Base-by-base conservation (phyloP, 306 rosid species). In the Argentina anserina region DNA sequence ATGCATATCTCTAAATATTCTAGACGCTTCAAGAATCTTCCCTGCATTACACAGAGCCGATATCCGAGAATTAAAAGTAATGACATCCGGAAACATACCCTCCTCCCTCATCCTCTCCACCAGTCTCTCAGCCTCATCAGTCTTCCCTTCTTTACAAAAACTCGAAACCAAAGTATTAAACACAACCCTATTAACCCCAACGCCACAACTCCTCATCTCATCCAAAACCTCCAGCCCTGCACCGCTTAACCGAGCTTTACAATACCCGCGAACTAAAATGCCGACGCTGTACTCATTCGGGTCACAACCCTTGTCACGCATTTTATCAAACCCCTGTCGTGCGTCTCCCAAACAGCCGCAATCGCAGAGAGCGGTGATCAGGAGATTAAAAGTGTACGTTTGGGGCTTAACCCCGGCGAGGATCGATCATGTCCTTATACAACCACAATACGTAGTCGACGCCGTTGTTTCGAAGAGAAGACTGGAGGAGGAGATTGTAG, bases 1-100 rank as follows among this genome's bases (percentile, higher is more conserved):
- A 70, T 84, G 90, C 98, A 94, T 89, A 81, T 94, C 98, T 58
- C 95, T 84, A 74, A 91, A 91, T 72, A 94, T 94, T 72, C 95
- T 91, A 2, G 95, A 94, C 3, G 97, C 97, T 81, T 94, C 96
- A 10, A 88, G 73, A 73, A 94, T 80, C 69, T 94, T 86, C 74
- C 97, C 90, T 1, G 78, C 82, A 46, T 69, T 74, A 80, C 95
- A 91, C 49, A 94, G 97, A 2, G 95, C 96, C 0, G 97, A 88
- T 70, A 94, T 88, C 87, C 98, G 83, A n/a, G 91, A 84, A 76
- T 94, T 94, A 65, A 91, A 94, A 34, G 98, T 94, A 65, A 91
- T 92, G 73, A 85, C 85, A 83, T 94, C 89, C 0, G 91, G 98
- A 61, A 61, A 69, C 56, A 91, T 20, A 64, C 90, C 89, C 34